Conservation (phyloP, 345 rosid genomes). For the Populus simonii region DNA sequence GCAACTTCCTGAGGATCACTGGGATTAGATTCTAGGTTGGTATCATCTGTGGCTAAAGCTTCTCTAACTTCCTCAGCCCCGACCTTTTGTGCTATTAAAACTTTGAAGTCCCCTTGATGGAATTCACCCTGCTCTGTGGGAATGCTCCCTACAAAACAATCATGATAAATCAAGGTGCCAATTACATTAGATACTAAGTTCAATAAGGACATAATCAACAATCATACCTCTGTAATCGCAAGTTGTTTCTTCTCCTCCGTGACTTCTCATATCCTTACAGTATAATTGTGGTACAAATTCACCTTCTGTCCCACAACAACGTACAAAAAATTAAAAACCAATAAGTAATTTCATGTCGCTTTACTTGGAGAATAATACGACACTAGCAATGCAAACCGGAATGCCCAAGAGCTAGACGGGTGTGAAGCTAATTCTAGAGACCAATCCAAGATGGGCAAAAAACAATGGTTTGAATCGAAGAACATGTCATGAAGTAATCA, state of each 20-base stretch:
- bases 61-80: background rate
- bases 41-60: conserved; percentile 1
- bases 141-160: background rate
- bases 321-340: too few species aligned
- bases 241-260: background rate
- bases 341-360: background rate
- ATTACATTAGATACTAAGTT: background rate
- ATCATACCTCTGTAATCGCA: background rate
- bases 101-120: background rate
- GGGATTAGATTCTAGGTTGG: conserved; percentile 6
- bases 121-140: background rate
- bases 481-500: background rate
- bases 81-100: background rate
- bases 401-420: background rate
- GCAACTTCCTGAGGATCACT: conserved; percentile 1
- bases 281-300: background rate
- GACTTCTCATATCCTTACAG: background rate
- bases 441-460: background rate
- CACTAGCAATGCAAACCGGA: background rate
- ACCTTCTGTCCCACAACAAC: background rate
- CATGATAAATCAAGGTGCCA: background rate
- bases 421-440: background rate
- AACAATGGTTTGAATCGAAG: background rate
- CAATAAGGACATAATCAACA: background rate
- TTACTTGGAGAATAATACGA: background rate